Evolutionary conservation across 2,329 filamentous ascomycete genomes (phyloP).

Genomic region (Elsinoe necatrix): DNA sequence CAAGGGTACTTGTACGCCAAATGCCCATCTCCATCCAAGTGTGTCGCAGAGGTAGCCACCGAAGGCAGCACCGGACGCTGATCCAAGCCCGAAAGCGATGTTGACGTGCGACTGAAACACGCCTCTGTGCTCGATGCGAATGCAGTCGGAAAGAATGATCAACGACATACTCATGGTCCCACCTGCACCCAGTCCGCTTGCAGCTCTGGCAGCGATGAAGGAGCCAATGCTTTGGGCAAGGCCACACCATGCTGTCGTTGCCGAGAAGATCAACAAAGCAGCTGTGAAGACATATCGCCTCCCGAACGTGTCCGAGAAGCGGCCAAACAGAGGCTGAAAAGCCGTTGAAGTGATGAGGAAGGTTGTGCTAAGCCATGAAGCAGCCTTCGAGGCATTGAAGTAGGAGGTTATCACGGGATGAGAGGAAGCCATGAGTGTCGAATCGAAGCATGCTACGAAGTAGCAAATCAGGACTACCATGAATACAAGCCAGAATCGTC

Average conservation of each 20-base stretch:
- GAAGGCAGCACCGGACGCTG: slow-evolving; percentile 54
- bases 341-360: slow-evolving; percentile 70
- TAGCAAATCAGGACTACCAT: slow-evolving; percentile 12
- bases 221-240: slow-evolving; percentile 58
- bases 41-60: slow-evolving; percentile 62
- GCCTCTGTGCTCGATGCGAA: slow-evolving; percentile 64
- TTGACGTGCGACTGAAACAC: slow-evolving; percentile 64
- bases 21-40: slow-evolving; percentile 67
- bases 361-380: slow-evolving; percentile 73
- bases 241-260: slow-evolving; percentile 62
- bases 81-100: slow-evolving; percentile 49
- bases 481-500: slow-evolving; percentile 18
- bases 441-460: slow-evolving; percentile 54
- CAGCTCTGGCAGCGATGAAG: slow-evolving; percentile 61
- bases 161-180: slow-evolving; percentile 60
- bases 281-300: slow-evolving; percentile 45
- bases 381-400: slow-evolving; percentile 67
- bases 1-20: slow-evolving; percentile 44
- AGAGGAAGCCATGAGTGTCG: slow-evolving; percentile 71
- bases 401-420: slow-evolving; percentile 51
- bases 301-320: slow-evolving; percentile 62
- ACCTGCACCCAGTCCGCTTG: slow-evolving; percentile 66
- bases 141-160: slow-evolving; percentile 65
- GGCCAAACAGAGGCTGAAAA: slow-evolving; percentile 65
- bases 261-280: slow-evolving; percentile 53